Conservation (phyloP, 1,139 yeast genomes). For the Suhomyces choctaworum region DNA sequence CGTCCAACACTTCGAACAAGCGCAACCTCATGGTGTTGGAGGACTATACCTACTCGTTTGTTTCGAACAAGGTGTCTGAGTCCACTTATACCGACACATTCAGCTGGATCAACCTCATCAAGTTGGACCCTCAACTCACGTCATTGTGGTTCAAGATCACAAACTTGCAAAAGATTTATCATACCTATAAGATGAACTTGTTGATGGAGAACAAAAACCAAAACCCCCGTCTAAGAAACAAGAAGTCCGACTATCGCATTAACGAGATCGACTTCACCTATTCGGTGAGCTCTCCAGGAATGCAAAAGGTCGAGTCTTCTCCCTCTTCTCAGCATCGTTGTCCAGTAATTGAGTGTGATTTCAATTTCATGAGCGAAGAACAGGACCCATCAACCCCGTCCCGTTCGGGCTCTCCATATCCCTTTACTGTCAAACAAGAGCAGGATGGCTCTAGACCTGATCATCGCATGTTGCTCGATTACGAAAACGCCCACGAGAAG, state of each 20-base stretch:
- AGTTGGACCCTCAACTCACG: slow-evolving; percentile 44
- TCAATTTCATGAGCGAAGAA: slow-evolving; percentile 38
- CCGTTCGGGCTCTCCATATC: slow-evolving; percentile 8
- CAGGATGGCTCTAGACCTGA: background rate
- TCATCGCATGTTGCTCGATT: background rate
- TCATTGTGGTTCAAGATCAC: slow-evolving; percentile 45
- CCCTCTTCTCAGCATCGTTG: slow-evolving; percentile 24
- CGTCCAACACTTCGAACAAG: slow-evolving; percentile 14
- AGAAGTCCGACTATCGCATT: slow-evolving; percentile 16
- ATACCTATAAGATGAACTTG: slow-evolving; percentile 35
- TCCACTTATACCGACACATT: slow-evolving; percentile 24
- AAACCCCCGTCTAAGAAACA: slow-evolving; percentile 8
- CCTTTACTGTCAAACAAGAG: slow-evolving; percentile 2
- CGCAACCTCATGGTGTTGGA: slow-evolving; percentile 23
- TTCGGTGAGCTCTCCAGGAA: slow-evolving; percentile 14
- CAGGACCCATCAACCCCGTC: slow-evolving; percentile 7
- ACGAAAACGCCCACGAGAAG: slow-evolving; percentile 9
- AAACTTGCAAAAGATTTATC: slow-evolving; percentile 43
- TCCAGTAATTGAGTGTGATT: slow-evolving; percentile 46
- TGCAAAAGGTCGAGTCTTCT: slow-evolving; percentile 3
- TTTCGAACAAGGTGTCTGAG: slow-evolving; percentile 5
- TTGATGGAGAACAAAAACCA: slow-evolving; percentile 12
- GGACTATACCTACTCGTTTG: slow-evolving; percentile 20
- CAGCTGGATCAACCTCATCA: slow-evolving; percentile 44
- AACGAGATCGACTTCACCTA: slow-evolving; percentile 32